Evolutionary conservation across 768 basidiomycete species (phyloP).

Genomic region (Xerocomellus chrysenteron): DNA sequence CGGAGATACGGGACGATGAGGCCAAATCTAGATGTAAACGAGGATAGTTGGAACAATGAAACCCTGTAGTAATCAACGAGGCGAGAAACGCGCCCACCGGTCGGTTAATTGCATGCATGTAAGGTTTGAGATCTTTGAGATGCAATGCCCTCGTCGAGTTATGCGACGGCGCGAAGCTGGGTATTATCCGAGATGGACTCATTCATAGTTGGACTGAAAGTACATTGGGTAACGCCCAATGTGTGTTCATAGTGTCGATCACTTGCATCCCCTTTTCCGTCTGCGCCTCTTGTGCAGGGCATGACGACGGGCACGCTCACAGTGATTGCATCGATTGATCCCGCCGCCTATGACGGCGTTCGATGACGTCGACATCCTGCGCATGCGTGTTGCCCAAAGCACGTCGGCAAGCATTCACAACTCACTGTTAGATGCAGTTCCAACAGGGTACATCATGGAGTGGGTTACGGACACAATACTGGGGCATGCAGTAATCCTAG

Average conservation of each 20-base stretch:
- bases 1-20: slow-evolving; percentile 18
- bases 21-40: background rate
- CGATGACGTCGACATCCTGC: background rate
- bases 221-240: background rate
- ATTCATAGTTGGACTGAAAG: background rate
- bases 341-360: background rate
- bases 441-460: background rate
- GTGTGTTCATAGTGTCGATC: background rate
- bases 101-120: background rate
- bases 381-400: background rate
- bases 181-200: background rate
- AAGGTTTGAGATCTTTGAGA: too few relatives aligned
- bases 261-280: background rate
- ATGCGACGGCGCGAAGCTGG: background rate
- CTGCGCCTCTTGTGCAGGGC: background rate
- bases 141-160: background rate
- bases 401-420: background rate
- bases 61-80: background rate
- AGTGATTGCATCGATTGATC: background rate
- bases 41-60: background rate
- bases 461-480: background rate
- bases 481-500: background rate
- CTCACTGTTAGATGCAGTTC: background rate
- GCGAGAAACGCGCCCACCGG: slow-evolving; percentile 1
- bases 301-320: slow-evolving; percentile 4